Evolutionary conservation across 306 rosid species (phyloP).

Genomic region (Cucumis melo): DNA sequence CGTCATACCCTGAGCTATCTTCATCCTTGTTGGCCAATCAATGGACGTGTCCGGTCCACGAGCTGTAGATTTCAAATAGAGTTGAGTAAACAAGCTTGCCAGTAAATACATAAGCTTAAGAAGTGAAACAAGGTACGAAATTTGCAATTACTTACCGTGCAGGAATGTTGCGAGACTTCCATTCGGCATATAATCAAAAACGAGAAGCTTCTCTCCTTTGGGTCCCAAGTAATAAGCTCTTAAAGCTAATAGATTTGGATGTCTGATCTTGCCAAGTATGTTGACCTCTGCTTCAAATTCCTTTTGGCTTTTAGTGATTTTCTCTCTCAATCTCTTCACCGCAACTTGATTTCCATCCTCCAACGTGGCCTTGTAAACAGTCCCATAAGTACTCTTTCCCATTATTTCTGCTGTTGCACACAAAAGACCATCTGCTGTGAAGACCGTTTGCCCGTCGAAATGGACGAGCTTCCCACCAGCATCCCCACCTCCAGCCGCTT

Average conservation of each 20-base stretch:
- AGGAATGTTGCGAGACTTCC: slow-evolving; percentile 72
- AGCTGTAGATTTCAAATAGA: slow-evolving; percentile 29
- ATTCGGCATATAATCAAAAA: slow-evolving; percentile 63
- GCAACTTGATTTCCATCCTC: slow-evolving; percentile 92
- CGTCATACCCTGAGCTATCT: slow-evolving; percentile 54
- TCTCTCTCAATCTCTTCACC: slow-evolving; percentile 88
- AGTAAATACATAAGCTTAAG: background rate
- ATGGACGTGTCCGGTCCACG: slow-evolving; percentile 54
- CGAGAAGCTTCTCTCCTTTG: slow-evolving; percentile 86
- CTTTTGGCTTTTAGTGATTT: slow-evolving; percentile 61
- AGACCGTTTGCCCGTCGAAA: slow-evolving; percentile 63
- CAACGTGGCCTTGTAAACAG: slow-evolving; percentile 86
- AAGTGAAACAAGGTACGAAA: background rate
- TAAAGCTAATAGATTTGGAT: slow-evolving; percentile 64
- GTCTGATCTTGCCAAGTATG: slow-evolving; percentile 60
- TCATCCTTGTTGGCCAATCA: slow-evolving; percentile 85
- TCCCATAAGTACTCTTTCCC: slow-evolving; percentile 92
- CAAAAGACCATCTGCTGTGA: slow-evolving; percentile 83
- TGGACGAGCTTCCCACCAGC: slow-evolving; percentile 76
- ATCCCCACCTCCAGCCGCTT: slow-evolving; percentile 41
- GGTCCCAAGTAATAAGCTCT: slow-evolving; percentile 84
- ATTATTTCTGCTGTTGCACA: slow-evolving; percentile 95
- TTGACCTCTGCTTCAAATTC: slow-evolving; percentile 74
- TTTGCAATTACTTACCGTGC: slow-evolving; percentile 41
- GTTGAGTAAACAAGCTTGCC: background rate